Conservation (phyloP, 768 basidiomycete species). For the Leccinum pellstonianum region DNA sequence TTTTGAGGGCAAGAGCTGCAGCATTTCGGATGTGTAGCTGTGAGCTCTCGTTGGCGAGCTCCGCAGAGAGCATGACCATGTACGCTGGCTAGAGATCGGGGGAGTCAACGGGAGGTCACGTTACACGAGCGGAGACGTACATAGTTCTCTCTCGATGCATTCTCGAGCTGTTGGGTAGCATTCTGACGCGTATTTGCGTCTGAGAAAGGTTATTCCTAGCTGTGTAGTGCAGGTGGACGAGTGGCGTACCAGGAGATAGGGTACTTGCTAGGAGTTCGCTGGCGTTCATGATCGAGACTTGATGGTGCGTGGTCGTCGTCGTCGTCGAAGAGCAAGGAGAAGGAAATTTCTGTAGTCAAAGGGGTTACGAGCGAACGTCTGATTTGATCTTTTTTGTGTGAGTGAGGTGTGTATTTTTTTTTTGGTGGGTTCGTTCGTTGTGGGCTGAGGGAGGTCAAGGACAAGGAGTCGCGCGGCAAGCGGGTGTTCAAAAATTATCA, state of each 20-base stretch:
- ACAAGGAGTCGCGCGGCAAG: conserved; percentile 32
- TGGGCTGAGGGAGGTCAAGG: conserved; percentile 28
- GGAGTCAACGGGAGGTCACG: conserved; percentile 10
- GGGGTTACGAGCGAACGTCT: conserved; percentile 13
- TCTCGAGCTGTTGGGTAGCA: conserved; percentile 89
- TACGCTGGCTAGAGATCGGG: conserved; percentile 72
- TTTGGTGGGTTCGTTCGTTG: conserved; percentile 4
- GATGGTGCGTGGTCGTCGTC: conserved; percentile 24
- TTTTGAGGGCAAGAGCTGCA: conserved; percentile 97
- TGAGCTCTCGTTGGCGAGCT: conserved; percentile 74
- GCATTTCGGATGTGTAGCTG: conserved; percentile 82
- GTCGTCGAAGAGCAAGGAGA: conserved; percentile 17
- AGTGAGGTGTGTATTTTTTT: background rate
- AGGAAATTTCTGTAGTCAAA: conserved; percentile 15
- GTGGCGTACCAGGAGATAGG: conserved; percentile 77
- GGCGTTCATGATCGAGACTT: conserved; percentile 73
- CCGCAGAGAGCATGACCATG: conserved; percentile 84
- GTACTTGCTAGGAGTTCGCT: conserved; percentile 89
- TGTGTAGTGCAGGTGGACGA: conserved; percentile 28
- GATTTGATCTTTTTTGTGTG: conserved; percentile 13
- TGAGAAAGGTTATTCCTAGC: conserved; percentile 40
- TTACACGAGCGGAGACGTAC: conserved; percentile 47
- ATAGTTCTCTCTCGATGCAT: conserved; percentile 83
- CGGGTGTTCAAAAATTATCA: conserved; percentile 35
- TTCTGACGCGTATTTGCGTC: conserved; percentile 89